These are phyloP conservation scores for Paecilomyces dactylethromorphus DNA, from an alignment of 2,329 filamentous ascomycete species.

Conservation along the genomic window DNA sequence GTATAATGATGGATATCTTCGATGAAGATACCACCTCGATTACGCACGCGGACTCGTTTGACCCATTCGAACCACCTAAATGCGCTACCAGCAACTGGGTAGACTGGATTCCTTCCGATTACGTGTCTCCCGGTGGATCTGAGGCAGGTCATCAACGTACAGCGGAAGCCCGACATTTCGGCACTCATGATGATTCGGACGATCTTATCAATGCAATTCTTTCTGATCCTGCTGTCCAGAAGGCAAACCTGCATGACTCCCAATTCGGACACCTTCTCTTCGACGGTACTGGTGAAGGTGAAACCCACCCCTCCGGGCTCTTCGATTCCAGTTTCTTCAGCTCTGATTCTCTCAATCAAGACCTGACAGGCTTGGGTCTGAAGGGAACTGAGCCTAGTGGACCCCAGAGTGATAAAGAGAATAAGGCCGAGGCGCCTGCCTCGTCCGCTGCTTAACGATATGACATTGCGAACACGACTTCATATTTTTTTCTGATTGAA, in stretches of 20 bases:
- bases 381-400: slow-evolving; percentile 10
- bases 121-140: slow-evolving; percentile 24
- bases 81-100: slow-evolving; percentile 23
- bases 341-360: slow-evolving; percentile 23
- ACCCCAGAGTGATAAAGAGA: neutral
- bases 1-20: slow-evolving; percentile 33
- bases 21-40: slow-evolving; percentile 20
- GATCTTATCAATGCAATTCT: slow-evolving; percentile 31
- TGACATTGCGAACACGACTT: neutral
- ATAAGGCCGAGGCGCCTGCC: neutral
- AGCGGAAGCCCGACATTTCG: slow-evolving; percentile 5
- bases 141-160: slow-evolving; percentile 10
- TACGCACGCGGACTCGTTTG: slow-evolving; percentile 19
- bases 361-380: slow-evolving; percentile 14
- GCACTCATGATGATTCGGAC: slow-evolving; percentile 14
- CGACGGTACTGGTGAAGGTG: slow-evolving; percentile 7
- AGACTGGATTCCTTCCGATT: slow-evolving; percentile 31
- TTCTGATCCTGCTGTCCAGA: slow-evolving; percentile 24
- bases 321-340: slow-evolving; percentile 33
- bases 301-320: slow-evolving; percentile 12
- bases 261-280: slow-evolving; percentile 26
- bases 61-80: slow-evolving; percentile 20
- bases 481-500: neutral
- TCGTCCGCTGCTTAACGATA: neutral
- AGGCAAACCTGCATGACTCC: slow-evolving; percentile 16